phyloP scores from a whole-genome alignment of 2,329 filamentous ascomycete genomes.

The Fusarium sp. region DNA sequence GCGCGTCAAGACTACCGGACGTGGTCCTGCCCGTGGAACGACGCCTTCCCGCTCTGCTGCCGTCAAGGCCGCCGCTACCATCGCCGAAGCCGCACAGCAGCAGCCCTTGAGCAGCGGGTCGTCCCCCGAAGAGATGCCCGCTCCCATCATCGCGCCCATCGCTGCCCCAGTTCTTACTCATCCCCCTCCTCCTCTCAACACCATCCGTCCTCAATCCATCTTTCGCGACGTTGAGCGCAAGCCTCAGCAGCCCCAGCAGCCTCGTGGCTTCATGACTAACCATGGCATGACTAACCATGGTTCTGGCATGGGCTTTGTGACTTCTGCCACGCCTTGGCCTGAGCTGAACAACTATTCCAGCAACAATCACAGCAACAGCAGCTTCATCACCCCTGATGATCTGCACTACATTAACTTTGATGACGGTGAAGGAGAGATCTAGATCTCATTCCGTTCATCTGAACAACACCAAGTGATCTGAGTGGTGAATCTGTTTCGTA shows the following conservation, averaged over 20 bases:
- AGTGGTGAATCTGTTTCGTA: neutral
- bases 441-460: neutral
- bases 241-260: conserved; percentile 2
- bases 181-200: neutral
- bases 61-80: conserved; percentile 49
- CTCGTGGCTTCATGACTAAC: neutral
- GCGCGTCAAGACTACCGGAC: conserved; percentile 43
- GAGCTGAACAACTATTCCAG: neutral
- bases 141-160: neutral
- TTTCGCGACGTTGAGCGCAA: conserved; percentile 41
- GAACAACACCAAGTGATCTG: neutral
- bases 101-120: conserved; percentile 47
- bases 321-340: neutral
- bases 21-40: conserved; percentile 30
- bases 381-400: conserved; percentile 10
- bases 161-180: neutral
- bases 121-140: conserved; percentile 32
- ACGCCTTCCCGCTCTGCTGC: conserved; percentile 49
- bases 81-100: conserved; percentile 45
- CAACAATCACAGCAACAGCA: no score
- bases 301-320: conserved; percentile 3
- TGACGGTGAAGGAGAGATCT: conserved; percentile 53
- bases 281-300: neutral
- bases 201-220: conserved; percentile 21
- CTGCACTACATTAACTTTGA: conserved; percentile 21